Evolutionary conservation across 495 filamentous ascomycete genomes (phyloP), one percentile per base, ranked within the genome.

Genomic region (Niebla homalea): DNA sequence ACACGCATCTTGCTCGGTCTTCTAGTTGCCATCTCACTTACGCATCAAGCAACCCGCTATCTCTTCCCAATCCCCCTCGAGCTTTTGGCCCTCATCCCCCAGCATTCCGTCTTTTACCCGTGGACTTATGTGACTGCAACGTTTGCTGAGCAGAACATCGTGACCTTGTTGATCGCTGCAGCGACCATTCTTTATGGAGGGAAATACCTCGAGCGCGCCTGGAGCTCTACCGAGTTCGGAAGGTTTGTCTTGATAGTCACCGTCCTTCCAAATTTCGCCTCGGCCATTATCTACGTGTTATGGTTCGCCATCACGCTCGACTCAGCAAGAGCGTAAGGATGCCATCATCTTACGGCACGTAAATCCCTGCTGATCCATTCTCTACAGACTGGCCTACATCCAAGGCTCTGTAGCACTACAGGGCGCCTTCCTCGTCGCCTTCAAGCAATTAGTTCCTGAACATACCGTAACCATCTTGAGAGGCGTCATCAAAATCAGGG

Each of bases 401-500:
- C 41, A 65, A 92, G 93, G 93, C 53, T 89, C 85, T 39, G 80
- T 94, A 53, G 79, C 88, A 14, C 74, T 95, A 45, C 89, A 96
- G 66, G 87, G 85, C 29, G 88, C 86, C 52, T 97, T 96, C 70
- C 82, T 98, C 51, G 89, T 98, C 59, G 87, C 92, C 48, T 96
- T 97, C 69, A 96, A 94, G 67, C 93, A 98, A 65, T 85, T 98
- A 32, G 87, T 97, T 19, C 92, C 92, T 23, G 88, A 94, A 61
- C 92, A 98, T 67, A 97, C 92, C n/a, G 90, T 98, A 36, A 85
- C 89, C 0, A 76, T 98, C 54, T 86, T 94, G 69, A 81, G 83
- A 54, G 86, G 87, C 48, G 67, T 94, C 43, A 61, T 98, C 45
- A 93, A 89, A 48, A 77, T 96, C 59, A 88, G 92, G 47, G 88